Conservation (phyloP, 2,329 filamentous ascomycete species). For the Ceratocystis cacaofunesta region DNA sequence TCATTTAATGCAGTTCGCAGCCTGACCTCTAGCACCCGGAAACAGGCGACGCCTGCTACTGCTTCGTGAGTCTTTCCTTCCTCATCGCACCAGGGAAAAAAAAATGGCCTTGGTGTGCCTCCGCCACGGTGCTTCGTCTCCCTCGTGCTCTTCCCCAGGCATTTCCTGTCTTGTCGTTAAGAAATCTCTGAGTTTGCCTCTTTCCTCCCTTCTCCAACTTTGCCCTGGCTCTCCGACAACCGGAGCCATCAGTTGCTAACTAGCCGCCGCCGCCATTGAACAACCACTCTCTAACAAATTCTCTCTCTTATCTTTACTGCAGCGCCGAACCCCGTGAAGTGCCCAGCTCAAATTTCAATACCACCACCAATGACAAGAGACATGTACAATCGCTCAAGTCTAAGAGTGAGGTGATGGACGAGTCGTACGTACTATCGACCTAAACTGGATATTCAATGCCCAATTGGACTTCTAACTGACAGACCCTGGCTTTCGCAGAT, state of each 20-base stretch:
- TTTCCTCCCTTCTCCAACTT: not conserved
- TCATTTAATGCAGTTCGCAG: slow-evolving; percentile 12
- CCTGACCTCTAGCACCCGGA: slow-evolving; percentile 15
- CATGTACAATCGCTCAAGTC: slow-evolving; percentile 56
- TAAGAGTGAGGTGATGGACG: slow-evolving; percentile 52
- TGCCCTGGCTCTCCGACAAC: no score
- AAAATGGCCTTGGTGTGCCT: not conserved
- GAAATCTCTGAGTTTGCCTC: not conserved
- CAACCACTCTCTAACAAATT: slow-evolving; percentile 15
- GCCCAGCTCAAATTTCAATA: slow-evolving; percentile 49
- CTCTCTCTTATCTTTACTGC: slow-evolving; percentile 24
- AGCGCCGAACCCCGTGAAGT: slow-evolving; percentile 35
- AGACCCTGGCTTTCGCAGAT: slow-evolving; percentile 33
- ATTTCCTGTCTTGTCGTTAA: not conserved
- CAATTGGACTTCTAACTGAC: not conserved
- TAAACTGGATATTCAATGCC: not conserved
- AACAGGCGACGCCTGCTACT: slow-evolving; percentile 18
- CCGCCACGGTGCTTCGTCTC: not conserved
- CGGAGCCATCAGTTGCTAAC: not conserved
- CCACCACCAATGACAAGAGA: slow-evolving; percentile 31
- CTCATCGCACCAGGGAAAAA: not conserved
- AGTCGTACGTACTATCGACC: slow-evolving; percentile 47
- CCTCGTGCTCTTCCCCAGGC: not conserved
- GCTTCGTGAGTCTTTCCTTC: slow-evolving; percentile 13
- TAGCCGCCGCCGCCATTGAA: not conserved